A percentile compares a stretch with the other conserved stretches of the same genome.
Evolutionary conservation across 2,329 filamentous ascomycete genomes (phyloP).

Genomic region (Penicillium sp.): DNA sequence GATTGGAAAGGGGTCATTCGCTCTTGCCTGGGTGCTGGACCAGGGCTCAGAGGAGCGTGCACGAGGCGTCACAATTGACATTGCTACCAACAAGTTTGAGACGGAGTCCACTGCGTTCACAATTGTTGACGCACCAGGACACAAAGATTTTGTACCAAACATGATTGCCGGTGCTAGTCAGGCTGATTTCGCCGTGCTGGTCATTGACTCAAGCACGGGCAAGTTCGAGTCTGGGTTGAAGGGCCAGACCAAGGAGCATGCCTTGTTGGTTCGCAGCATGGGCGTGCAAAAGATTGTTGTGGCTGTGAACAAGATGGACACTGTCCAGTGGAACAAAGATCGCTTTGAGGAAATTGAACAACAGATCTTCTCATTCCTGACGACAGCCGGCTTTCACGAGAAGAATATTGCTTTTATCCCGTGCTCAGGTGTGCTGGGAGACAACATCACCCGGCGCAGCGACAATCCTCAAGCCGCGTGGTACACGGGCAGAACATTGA

Average conservation of each 20-base stretch:
- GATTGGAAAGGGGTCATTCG: conserved; percentile 92
- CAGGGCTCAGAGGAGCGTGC: conserved; percentile 84
- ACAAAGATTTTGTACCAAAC: conserved; percentile 94
- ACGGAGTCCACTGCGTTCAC: conserved; percentile 85
- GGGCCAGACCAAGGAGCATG: conserved; percentile 92
- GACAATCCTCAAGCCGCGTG: conserved; percentile 60
- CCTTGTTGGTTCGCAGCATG: conserved; percentile 82
- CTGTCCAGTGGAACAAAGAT: conserved; percentile 74
- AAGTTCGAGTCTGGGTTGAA: conserved; percentile 92
- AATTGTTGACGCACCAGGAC: conserved; percentile 91
- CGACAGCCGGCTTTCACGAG: conserved; percentile 73
- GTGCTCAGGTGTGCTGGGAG: conserved; percentile 82
- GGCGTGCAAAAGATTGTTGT: conserved; percentile 86
- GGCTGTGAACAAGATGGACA: conserved; percentile 93
- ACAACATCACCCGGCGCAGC: conserved; percentile 66
- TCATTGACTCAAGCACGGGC: conserved; percentile 85
- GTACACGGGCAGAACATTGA: conserved; percentile 76
- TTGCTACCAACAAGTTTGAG: conserved; percentile 91
- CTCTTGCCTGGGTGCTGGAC: conserved; percentile 94
- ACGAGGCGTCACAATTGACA: conserved; percentile 92
- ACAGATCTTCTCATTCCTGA: conserved; percentile 79
- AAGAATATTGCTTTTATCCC: conserved; percentile 86
- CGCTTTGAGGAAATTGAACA: conserved; percentile 82
- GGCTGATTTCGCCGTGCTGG: conserved; percentile 91
- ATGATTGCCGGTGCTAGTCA: conserved; percentile 98